Conservation (phyloP, 768 basidiomycete genomes). For the Calocybe gangraenosa region DNA sequence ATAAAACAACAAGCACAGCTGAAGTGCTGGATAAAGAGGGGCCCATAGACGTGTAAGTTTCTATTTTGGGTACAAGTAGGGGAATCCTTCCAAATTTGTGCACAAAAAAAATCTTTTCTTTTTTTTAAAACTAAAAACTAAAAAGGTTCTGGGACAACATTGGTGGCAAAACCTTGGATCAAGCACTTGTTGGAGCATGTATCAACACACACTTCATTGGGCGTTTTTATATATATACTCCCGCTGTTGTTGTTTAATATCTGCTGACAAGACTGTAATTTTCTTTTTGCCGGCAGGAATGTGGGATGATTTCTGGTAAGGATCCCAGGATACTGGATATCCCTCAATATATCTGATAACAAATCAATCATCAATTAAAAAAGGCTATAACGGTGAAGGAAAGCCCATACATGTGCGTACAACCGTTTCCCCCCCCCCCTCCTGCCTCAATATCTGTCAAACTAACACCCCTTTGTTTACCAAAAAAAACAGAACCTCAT, state of each 20-base stretch:
- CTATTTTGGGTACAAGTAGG: too few species aligned
- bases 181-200: conserved; percentile 45
- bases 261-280: not conserved
- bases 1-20: conserved; percentile 52
- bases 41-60: conserved; percentile 38
- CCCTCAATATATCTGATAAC: not conserved
- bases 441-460: not conserved
- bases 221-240: conserved; percentile 41
- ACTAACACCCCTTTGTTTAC: conserved; percentile 22
- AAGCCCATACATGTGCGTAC: conserved; percentile 23
- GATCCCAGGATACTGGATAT: not conserved
- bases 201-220: conserved; percentile 32
- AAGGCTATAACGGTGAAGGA: conserved; percentile 31
- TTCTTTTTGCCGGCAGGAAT: conserved; percentile 32
- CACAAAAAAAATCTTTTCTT: conserved; percentile 33
- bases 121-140: too few species aligned
- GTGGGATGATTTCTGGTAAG: conserved; percentile 33
- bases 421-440: not conserved
- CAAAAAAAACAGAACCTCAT: conserved; percentile 29
- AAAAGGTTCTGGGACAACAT: conserved; percentile 54
- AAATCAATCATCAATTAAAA: too few species aligned
- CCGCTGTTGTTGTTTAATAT: not conserved
- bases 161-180: conserved; percentile 55
- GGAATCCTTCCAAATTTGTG: too few species aligned
- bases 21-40: conserved; percentile 56